Evolutionary conservation across 306 rosid species (phyloP), one percentile per base, ranked within the genome.

Genomic region (Begonia loranthoides): DNA sequence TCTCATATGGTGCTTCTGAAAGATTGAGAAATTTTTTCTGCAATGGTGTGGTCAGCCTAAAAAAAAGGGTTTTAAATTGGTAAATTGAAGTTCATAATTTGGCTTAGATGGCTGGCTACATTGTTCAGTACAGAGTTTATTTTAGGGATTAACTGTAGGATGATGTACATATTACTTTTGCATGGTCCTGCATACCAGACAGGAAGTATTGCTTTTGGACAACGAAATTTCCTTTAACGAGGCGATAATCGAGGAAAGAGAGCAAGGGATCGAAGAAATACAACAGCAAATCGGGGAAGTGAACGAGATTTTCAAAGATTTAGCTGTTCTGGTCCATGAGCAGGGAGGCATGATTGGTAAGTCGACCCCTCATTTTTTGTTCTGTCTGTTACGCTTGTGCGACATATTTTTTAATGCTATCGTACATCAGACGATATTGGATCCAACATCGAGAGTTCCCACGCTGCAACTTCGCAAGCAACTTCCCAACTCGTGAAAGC

Each of bases 221-320:
- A 84, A 79, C 53, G 97, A 89, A 72, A 82, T 89, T 55, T 73
- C 77, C 45, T 89, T 89, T 73, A 89, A 89, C n/a, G 97, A 89
- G 78, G 87, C 95, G 63, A 72, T 89, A 59, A 89, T 89, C 2
- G 95, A 89, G 74, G 97, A 89, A 79, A 79, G 97, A 66, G 97
- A 89, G 47, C 97, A 89, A 59, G 95, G 97, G 21, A 89, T 89
- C 72, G 87, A 89, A 69, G 97, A 89, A 80, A 75, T 89, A 59
- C 97, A 89, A 75, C 76, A 75, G 13, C 97, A 84, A 76, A 89
- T 89, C 69, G 95, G 95, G 24, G 97, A 89, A 77, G 97, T 89
- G 53, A 84, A 79, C 68, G 97, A 84, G 68, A 84, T 89, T 57
- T 84, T 89, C 67, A 89, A 84, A 73, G 97, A 89, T 82, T 93